Base-by-base conservation (phyloP, 306 rosid species). In the Styphnolobium japonicum region DNA sequence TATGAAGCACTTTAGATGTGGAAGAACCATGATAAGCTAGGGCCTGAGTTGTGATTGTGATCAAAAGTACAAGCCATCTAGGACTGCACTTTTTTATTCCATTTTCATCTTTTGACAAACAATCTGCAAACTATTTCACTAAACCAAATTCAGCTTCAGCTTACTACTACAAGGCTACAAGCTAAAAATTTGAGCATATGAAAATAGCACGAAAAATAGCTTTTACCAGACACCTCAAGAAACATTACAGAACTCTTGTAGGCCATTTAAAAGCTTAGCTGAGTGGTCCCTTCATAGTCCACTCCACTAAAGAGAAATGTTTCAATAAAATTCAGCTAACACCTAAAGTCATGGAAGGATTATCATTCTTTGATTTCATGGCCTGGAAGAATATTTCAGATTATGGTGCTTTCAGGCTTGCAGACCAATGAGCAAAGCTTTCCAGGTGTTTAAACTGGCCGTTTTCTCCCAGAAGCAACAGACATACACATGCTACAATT, bases 361-460 rank as follows among this genome's bases (percentile, higher is more conserved):
- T 48, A 33, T 43, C 56, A 29, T 53, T 67, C 67, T 83, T 66
- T 21, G 73, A 83, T 67, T 80, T 48, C 51, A 67, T 75, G 56
- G n/a, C 65, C 68, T 63, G 43, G 62, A 60, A 67, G 77, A 63
- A 49, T 55, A 57, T 31, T 42, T 77, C 70, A 71, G 71, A 77
- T 43, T 83, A 43, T 19, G 19, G 65, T 34, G 64, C 72, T 51
- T 69, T 65, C 51, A 78, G 49, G 70, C 19, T 74, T 29, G 70
- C 62, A 84, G 58, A 85, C 37, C 85, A 57, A 61, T 56, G 19
- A 40, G 67, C 63, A 66, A 80, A 62, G 70, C 64, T 69, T 45
- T 22, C 27, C 76, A 15, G 43, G 36, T 39, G 61, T 73, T 70
- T 61, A 23, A 15, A 70, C 18, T 62, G 67, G 67, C 48, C 74